These are phyloP conservation scores for Populus hybrid DNA, from an alignment of 441 rosid species.

Conservation along the genomic window DNA sequence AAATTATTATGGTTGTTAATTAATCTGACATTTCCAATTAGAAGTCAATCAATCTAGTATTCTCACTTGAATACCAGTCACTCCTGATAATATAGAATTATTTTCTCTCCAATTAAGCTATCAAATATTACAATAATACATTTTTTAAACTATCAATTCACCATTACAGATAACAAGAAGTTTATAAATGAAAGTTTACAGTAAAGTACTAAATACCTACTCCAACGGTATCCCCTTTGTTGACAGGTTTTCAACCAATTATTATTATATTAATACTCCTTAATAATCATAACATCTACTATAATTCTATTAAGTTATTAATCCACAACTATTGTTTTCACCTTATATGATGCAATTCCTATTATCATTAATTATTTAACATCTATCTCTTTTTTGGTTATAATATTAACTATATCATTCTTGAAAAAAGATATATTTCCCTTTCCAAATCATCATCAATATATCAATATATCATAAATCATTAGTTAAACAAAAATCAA, in stretches of 20 bases:
- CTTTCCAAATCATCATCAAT: background rate
- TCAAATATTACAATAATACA: no score
- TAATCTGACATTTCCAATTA: background rate
- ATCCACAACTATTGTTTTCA: no score
- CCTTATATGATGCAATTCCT: background rate
- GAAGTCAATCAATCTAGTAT: background rate
- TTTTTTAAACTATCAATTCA: background rate
- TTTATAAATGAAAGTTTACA: no score
- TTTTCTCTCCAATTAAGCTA: no score
- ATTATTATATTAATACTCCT: no score
- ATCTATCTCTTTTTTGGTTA: no score
- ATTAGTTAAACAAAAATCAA: background rate
- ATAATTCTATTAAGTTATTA: no score
- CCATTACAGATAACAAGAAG: background rate
- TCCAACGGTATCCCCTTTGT: fast-evolving
- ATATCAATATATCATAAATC: background rate
- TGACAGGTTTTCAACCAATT: no score
- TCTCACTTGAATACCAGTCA: no score
- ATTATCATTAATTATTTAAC: background rate
- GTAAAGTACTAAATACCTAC: fast-evolving
- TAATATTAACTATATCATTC: background rate
- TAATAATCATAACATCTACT: no score
- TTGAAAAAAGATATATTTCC: fast-evolving
- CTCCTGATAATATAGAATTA: no score
- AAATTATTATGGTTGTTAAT: fast-evolving